These are phyloP conservation scores for Cryphonectria japonica DNA, from an alignment of 2,329 filamentous ascomycete species.

Conservation along the genomic window DNA sequence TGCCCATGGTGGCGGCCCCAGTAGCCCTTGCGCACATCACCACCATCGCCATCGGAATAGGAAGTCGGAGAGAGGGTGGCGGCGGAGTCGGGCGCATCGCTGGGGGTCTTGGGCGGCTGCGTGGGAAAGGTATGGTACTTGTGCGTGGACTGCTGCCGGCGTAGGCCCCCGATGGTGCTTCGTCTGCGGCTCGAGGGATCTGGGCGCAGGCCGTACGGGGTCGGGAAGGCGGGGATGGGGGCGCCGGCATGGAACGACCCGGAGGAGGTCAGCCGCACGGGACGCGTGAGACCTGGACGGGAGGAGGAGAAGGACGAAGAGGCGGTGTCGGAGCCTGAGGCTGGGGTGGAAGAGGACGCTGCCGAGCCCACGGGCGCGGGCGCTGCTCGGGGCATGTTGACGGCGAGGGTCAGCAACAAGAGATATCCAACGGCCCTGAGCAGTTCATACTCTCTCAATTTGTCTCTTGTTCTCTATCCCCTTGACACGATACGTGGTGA, in stretches of 20 bases:
- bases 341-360: conserved; percentile 9
- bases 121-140: conserved; percentile 85
- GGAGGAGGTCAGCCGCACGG: conserved; percentile 38
- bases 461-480: neutral
- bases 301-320: conserved; percentile 7
- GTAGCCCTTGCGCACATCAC: neutral
- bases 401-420: neutral
- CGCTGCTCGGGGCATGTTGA: conserved; percentile 20
- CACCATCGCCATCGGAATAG: conserved; percentile 29
- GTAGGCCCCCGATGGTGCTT: conserved; percentile 32
- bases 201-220: conserved; percentile 32
- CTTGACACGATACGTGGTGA: neutral
- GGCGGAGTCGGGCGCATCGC: conserved; percentile 48
- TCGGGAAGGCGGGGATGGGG: conserved; percentile 46
- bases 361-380: conserved; percentile 15
- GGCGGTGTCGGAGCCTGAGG: neutral
- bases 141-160: conserved; percentile 49
- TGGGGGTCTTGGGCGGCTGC: conserved; percentile 69
- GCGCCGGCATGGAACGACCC: conserved; percentile 58
- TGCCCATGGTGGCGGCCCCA: conserved; percentile 16
- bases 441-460: conserved; percentile 22
- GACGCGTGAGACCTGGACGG: conserved; percentile 22
- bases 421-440: conserved; percentile 13
- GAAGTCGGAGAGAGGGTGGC: conserved; percentile 34
- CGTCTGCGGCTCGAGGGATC: conserved; percentile 23